A percentile compares a stretch with the other conserved stretches of the same genome.
Conservation (phyloP, 164 flowering plant species). For the Vitis labrusca region DNA sequence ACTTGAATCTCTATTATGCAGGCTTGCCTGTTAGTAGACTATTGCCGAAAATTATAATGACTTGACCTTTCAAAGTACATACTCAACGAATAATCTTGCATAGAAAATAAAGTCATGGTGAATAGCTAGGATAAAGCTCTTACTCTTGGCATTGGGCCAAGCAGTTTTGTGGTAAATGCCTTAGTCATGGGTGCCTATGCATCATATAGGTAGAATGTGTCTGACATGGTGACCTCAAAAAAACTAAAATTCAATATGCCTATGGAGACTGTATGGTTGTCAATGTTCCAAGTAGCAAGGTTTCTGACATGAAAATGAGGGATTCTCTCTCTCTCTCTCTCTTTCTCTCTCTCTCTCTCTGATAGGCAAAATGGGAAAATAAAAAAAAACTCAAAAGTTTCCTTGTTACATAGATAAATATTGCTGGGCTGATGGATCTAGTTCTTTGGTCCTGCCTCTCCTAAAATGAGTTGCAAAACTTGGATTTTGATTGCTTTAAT, state of each 20-base stretch:
- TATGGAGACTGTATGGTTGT: too few species aligned
- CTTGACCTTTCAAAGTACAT: neutral
- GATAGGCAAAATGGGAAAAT: neutral
- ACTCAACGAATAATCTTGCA: neutral
- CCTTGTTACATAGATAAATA: neutral
- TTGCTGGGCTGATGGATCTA: neutral
- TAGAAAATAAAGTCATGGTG: neutral
- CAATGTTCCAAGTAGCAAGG: too few species aligned
- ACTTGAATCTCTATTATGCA: neutral
- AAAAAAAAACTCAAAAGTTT: neutral
- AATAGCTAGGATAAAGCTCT: neutral
- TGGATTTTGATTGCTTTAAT: neutral
- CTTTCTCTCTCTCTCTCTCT: too few species aligned
- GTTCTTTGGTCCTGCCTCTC: neutral
- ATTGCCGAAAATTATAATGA: neutral
- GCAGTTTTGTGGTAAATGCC: too few species aligned
- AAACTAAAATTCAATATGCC: too few species aligned
- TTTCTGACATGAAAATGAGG: too few species aligned
- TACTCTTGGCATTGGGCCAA: too few species aligned
- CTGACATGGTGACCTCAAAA: too few species aligned
- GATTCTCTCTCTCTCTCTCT: too few species aligned
- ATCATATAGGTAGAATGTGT: too few species aligned
- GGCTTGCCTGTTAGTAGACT: neutral
- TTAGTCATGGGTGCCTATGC: too few species aligned
- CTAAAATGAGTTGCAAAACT: neutral